Conservation (phyloP, 495 filamentous ascomycete genomes). For the Amniculicola lignicola region DNA sequence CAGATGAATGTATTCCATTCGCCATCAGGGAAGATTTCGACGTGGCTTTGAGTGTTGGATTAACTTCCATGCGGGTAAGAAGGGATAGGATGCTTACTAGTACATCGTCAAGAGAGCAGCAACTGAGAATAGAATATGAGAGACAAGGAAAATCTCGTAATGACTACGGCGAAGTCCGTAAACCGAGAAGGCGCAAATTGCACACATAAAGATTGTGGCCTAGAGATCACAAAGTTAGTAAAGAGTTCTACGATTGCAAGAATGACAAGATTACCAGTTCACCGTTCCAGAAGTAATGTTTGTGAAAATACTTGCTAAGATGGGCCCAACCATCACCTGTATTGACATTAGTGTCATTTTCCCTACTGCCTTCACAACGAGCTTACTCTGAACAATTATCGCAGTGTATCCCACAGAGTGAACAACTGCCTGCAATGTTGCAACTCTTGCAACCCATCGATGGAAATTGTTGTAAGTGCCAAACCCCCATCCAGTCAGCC, state of each 20-base stretch:
- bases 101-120: slow-evolving; percentile 52
- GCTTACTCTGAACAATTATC: slow-evolving; percentile 11
- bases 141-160: slow-evolving; percentile 56
- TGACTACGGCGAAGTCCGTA: slow-evolving; percentile 47
- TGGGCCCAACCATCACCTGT: slow-evolving; percentile 9
- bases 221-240: slow-evolving; percentile 22
- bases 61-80: background rate
- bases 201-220: slow-evolving; percentile 51
- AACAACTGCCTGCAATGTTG: slow-evolving; percentile 22
- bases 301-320: slow-evolving; percentile 5
- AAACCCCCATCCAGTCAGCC: slow-evolving; percentile 30
- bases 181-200: slow-evolving; percentile 48
- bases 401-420: slow-evolving; percentile 26
- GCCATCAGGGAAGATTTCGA: slow-evolving; percentile 46
- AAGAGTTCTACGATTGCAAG: background rate
- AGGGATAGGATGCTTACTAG: slow-evolving; percentile 44
- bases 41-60: slow-evolving; percentile 44
- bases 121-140: slow-evolving; percentile 54
- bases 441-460: slow-evolving; percentile 24
- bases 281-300: slow-evolving; percentile 26
- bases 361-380: too few species aligned
- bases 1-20: slow-evolving; percentile 55
- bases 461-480: slow-evolving; percentile 29
- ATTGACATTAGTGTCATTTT: too few species aligned
- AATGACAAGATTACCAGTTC: background rate